Percentiles rank a stretch among this genome's conserved stretches.
These are phyloP conservation scores for Spathaspora gorwiae DNA, from an alignment of 805 yeast genomes.

Conservation along the genomic window DNA sequence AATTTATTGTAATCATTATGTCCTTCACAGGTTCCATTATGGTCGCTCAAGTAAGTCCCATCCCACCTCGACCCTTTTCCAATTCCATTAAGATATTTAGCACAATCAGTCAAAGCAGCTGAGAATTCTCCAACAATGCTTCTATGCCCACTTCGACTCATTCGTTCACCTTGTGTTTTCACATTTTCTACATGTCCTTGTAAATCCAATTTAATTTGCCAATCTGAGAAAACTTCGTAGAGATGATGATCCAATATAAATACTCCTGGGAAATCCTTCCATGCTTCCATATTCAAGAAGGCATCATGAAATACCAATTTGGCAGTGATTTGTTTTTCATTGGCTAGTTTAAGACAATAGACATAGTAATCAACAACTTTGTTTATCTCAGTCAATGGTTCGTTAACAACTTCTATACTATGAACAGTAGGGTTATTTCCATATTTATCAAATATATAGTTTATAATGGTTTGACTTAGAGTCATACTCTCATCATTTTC, in stretches of 20 bases:
- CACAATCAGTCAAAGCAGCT: slow-evolving; percentile 72
- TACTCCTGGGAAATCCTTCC: slow-evolving; percentile 12
- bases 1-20: slow-evolving; percentile 22
- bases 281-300: slow-evolving; percentile 12
- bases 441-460: slow-evolving; percentile 14
- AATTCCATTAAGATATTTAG: slow-evolving; percentile 65
- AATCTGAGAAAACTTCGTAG: slow-evolving; percentile 19
- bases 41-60: slow-evolving; percentile 32
- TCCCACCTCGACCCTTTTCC: slow-evolving; percentile 62
- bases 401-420: slow-evolving; percentile 25
- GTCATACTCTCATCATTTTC: slow-evolving; percentile 7
- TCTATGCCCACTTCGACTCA: slow-evolving; percentile 36
- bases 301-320: slow-evolving; percentile 14
- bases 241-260: slow-evolving; percentile 22
- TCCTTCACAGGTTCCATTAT: slow-evolving; percentile 44
- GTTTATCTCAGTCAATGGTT: slow-evolving; percentile 22
- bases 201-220: slow-evolving; percentile 10
- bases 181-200: slow-evolving; percentile 12
- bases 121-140: slow-evolving; percentile 68
- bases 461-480: slow-evolving; percentile 9
- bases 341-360: slow-evolving; percentile 12
- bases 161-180: slow-evolving; percentile 16
- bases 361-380: slow-evolving; percentile 18
- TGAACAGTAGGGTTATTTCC: slow-evolving; percentile 12
- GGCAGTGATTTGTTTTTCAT: slow-evolving; percentile 5